These are phyloP conservation scores for Russula griseocarnosa DNA, from an alignment of 768 basidiomycete genomes.

Conservation along the genomic window DNA sequence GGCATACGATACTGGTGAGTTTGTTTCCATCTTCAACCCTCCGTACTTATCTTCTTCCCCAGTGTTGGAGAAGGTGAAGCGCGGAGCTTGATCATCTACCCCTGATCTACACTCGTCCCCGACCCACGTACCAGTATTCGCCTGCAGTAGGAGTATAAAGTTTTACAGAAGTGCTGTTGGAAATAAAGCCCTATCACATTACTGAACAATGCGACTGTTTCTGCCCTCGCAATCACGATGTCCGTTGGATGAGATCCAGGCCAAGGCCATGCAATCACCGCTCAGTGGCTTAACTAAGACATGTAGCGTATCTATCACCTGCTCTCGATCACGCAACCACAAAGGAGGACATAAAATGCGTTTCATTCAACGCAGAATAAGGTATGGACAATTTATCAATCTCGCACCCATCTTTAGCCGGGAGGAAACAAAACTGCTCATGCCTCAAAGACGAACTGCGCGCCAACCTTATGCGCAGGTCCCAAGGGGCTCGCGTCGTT, in stretches of 20 bases:
- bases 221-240: not conserved
- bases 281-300: not conserved
- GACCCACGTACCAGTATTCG: constrained; percentile 15
- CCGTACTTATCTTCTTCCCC: not conserved
- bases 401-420: not conserved
- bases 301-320: not conserved
- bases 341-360: constrained; percentile 1
- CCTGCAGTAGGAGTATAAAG: constrained; percentile 29
- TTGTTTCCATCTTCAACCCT: not conserved
- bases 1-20: constrained; percentile 57
- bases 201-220: constrained; percentile 15
- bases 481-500: constrained; percentile 61
- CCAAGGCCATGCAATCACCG: not conserved
- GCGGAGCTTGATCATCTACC: constrained; percentile 25
- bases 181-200: constrained; percentile 23
- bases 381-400: constrained; percentile 21
- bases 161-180: constrained; percentile 31
- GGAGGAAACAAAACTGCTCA: constrained; percentile 13
- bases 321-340: not conserved
- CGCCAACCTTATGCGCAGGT: constrained; percentile 64
- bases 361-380: constrained; percentile 19
- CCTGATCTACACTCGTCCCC: not conserved
- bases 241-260: not conserved
- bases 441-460: constrained; percentile 29
- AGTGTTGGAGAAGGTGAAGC: constrained; percentile 34